A percentile compares a stretch with the other conserved stretches of the same genome.
phyloP scores from a whole-genome alignment of 257 asterid genomes.

The Capsicum pubescens region DNA sequence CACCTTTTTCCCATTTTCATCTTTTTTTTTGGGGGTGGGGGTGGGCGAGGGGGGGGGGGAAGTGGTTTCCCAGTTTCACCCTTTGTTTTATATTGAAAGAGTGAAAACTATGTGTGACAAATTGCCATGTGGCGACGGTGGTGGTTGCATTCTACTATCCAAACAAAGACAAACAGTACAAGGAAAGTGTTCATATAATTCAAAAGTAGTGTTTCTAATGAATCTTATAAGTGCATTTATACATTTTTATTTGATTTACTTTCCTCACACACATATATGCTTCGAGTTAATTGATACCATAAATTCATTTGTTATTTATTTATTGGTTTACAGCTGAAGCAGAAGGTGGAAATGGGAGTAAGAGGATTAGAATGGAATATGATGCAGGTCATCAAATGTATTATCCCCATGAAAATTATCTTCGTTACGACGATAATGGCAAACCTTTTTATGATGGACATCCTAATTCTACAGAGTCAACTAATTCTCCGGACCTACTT shows the following conservation, averaged over 20 bases:
- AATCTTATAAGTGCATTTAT: not conserved
- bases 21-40: too few relatives aligned
- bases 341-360: slow-evolving; percentile 29
- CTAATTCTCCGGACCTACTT: not conserved
- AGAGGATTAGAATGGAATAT: slow-evolving; percentile 29
- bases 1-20: not conserved
- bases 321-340: slow-evolving; percentile 29
- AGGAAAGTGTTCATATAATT: not conserved
- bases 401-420: not conserved
- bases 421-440: not conserved
- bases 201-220: not conserved
- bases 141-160: not conserved
- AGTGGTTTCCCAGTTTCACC: not conserved
- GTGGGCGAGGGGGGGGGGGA: too few relatives aligned
- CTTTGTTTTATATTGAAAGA: not conserved
- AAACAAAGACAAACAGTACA: not conserved
- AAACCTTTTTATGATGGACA: not conserved
- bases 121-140: not conserved
- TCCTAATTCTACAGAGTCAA: not conserved
- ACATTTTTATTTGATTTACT: too few relatives aligned
- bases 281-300: not conserved
- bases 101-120: not conserved
- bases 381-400: slow-evolving; percentile 7
- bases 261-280: too few relatives aligned
- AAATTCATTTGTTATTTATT: not conserved